These are phyloP conservation scores for Chamaecyparis obtusa DNA, from an alignment of 75 land plant genomes.

Conservation along the genomic window DNA sequence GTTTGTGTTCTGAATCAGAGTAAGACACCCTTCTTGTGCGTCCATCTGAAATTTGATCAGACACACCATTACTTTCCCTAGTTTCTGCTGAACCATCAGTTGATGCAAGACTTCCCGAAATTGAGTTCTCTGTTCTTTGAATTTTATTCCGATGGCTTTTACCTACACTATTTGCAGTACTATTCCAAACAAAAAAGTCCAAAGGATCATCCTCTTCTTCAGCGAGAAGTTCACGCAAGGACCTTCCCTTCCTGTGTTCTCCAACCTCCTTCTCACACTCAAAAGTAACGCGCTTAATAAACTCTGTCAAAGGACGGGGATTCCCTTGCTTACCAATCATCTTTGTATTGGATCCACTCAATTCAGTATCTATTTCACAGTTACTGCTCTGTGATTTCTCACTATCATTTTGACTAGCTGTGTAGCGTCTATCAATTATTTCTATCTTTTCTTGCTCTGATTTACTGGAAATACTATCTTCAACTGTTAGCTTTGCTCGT, in stretches of 20 bases:
- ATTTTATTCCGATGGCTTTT: neutral
- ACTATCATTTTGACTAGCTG: neutral
- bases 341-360: neutral
- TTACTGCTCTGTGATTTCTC: neutral
- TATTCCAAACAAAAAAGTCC: conserved; percentile 50
- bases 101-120: conserved; percentile 26
- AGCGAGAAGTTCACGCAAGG: conserved; percentile 42
- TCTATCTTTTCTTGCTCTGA: conserved; percentile 2
- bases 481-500: neutral
- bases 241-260: conserved; percentile 22
- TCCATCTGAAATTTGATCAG: conserved; percentile 10
- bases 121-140: conserved; percentile 23
- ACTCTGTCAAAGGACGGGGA: conserved; percentile 12
- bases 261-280: conserved; percentile 16
- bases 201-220: conserved; percentile 47
- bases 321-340: neutral
- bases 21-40: neutral
- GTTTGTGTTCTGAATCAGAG: conserved; percentile 29
- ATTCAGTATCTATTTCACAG: conserved; percentile 8
- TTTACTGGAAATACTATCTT: neutral
- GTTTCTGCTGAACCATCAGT: conserved; percentile 11
- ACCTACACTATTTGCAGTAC: conserved; percentile 45
- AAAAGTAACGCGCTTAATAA: conserved; percentile 49
- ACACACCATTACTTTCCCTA: conserved; percentile 11
- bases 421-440: neutral